Conservation (phyloP, 495 filamentous ascomycete genomes). For the Delitschia confertaspora region DNA sequence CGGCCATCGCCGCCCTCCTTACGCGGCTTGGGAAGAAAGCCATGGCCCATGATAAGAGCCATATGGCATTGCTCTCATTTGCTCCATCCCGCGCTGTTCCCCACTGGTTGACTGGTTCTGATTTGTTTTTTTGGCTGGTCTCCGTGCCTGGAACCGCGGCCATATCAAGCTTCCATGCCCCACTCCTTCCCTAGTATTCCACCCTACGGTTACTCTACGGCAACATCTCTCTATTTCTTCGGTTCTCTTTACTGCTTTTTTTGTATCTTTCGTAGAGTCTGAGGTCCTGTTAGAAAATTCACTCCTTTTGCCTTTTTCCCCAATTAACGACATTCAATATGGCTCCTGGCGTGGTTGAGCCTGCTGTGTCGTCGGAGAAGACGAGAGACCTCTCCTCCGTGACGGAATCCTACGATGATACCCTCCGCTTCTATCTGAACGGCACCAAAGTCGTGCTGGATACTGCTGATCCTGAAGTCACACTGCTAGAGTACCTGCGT, state of each 20-base stretch:
- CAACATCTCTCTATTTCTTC: background rate
- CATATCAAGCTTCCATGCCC: constrained; percentile 3
- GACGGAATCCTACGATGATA: constrained; percentile 51
- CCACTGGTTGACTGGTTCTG: background rate
- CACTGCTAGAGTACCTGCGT: constrained; percentile 81
- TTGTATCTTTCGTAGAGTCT: background rate
- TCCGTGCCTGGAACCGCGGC: background rate
- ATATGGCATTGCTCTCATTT: constrained; percentile 7
- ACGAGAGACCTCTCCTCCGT: constrained; percentile 44
- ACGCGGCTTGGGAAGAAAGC: background rate
- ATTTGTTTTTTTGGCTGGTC: constrained; percentile 1
- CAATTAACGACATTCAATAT: constrained; percentile 33
- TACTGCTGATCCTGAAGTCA: constrained; percentile 76
- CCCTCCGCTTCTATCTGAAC: constrained; percentile 82
- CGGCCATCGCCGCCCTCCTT: constrained; percentile 21
- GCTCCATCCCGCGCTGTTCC: background rate
- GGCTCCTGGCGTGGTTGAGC: constrained; percentile 52
- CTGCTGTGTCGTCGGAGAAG: constrained; percentile 41
- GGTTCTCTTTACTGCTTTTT: background rate
- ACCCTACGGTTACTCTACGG: no score
- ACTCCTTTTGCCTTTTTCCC: background rate
- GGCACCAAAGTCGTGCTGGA: constrained; percentile 84
- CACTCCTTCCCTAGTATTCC: background rate
- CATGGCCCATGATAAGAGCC: constrained; percentile 17
- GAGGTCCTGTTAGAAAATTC: background rate